phyloP scores from a whole-genome alignment of 495 filamentous ascomycete genomes.

The Cercophora sp. region DNA sequence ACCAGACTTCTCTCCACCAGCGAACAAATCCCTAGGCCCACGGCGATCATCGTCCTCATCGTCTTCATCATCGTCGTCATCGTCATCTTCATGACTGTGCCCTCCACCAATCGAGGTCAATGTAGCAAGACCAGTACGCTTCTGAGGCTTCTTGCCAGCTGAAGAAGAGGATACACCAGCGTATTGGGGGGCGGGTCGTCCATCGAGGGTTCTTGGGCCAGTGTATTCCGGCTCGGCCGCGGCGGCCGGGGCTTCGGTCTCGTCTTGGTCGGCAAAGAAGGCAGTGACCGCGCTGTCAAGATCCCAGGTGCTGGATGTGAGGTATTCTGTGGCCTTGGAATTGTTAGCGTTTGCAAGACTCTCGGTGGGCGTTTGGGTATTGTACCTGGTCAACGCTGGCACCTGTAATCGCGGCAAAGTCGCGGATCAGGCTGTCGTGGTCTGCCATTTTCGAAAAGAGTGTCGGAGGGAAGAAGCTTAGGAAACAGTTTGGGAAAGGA shows the following conservation, averaged over 20 bases:
- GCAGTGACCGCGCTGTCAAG: conserved; percentile 61
- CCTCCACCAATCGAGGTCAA: conserved; percentile 50
- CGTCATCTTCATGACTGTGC: conserved; percentile 47
- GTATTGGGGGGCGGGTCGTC: conserved; percentile 47
- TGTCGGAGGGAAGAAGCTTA: too few relatives aligned
- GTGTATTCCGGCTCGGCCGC: conserved; percentile 42
- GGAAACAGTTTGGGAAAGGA: too few relatives aligned
- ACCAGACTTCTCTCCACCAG: conserved; percentile 95
- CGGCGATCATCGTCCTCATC: conserved; percentile 60
- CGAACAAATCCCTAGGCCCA: conserved; percentile 76
- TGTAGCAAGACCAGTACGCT: conserved; percentile 53
- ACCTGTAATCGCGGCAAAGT: conserved; percentile 72
- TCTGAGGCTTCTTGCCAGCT: conserved; percentile 37
- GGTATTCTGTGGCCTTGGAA: conserved; percentile 72
- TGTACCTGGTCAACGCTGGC: conserved; percentile 58
- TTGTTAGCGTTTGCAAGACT: too few relatives aligned
- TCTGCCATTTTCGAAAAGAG: conserved; percentile 53
- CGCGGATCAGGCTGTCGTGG: conserved; percentile 64
- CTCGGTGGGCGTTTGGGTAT: too few relatives aligned
- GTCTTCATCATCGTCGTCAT: conserved; percentile 56
- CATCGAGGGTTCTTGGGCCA: conserved; percentile 53
- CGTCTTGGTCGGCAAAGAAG: conserved; percentile 68
- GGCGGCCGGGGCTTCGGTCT: conserved; percentile 25
- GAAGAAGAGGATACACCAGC: conserved; percentile 33
- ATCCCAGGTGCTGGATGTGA: conserved; percentile 66